Conservation (phyloP, 2,329 filamentous ascomycete species). For the Hypoxylon sp. region DNA sequence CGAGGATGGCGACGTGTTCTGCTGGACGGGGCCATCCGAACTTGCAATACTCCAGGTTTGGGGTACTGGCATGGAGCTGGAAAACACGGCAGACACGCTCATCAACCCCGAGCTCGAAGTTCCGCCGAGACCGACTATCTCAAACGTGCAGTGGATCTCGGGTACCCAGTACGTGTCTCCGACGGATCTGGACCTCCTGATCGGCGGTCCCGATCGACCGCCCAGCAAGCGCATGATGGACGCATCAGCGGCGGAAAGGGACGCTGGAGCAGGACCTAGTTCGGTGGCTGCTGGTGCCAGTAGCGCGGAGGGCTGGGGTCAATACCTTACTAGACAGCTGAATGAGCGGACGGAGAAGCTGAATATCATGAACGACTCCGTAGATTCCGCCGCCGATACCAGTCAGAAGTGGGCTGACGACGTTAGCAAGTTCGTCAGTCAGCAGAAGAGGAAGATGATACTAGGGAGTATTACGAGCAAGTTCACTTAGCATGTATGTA, state of each 20-base stretch:
- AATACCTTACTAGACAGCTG: slow-evolving; percentile 87
- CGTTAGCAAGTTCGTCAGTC: slow-evolving; percentile 85
- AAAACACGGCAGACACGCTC: slow-evolving; percentile 76
- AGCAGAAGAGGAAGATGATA: slow-evolving; percentile 88
- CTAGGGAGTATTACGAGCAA: slow-evolving; percentile 76
- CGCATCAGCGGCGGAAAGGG: slow-evolving; percentile 80
- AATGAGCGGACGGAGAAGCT: slow-evolving; percentile 92
- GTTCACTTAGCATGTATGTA: slow-evolving; percentile 55
- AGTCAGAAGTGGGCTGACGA: slow-evolving; percentile 89
- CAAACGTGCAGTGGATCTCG: slow-evolving; percentile 95
- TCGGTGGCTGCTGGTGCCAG: slow-evolving; percentile 49
- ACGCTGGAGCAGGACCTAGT: slow-evolving; percentile 54
- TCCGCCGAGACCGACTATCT: slow-evolving; percentile 90
- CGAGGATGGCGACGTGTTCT: slow-evolving; percentile 83
- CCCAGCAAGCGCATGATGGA: slow-evolving; percentile 89
- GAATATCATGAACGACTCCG: slow-evolving; percentile 82
- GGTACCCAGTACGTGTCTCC: slow-evolving; percentile 93
- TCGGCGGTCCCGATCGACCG: slow-evolving; percentile 88
- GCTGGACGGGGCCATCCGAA: slow-evolving; percentile 90
- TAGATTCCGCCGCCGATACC: slow-evolving; percentile 84
- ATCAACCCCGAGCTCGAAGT: slow-evolving; percentile 80
- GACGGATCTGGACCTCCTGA: slow-evolving; percentile 87
- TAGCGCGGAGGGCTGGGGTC: slow-evolving; percentile 74
- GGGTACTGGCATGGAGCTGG: slow-evolving; percentile 76
- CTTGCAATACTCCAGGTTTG: slow-evolving; percentile 86